These are phyloP conservation scores for Rhypophila decipiens DNA, from an alignment of 495 filamentous ascomycete genomes.

Conservation along the genomic window DNA sequence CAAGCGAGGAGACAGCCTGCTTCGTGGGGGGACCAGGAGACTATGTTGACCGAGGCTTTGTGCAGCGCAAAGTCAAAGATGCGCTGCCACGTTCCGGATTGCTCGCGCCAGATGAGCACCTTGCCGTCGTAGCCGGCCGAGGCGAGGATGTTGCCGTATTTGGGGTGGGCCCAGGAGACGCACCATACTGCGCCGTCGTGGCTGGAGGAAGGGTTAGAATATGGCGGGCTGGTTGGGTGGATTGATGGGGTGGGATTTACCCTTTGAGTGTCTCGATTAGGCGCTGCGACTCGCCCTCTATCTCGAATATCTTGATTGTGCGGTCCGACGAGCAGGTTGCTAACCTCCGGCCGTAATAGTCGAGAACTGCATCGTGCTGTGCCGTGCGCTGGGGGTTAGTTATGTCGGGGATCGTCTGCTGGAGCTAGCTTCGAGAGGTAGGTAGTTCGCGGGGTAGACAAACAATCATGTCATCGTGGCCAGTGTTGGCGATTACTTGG, in stretches of 20 bases:
- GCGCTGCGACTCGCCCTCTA: constrained; percentile 88
- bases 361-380: constrained; percentile 74
- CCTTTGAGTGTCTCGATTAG: constrained; percentile 91
- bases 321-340: constrained; percentile 97
- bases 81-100: constrained; percentile 63
- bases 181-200: constrained; percentile 96
- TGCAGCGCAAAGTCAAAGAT: constrained; percentile 88
- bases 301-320: constrained; percentile 98
- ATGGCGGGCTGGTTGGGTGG: neutral
- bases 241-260: constrained; percentile 42
- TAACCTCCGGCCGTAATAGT: constrained; percentile 95
- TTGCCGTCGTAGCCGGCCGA: constrained; percentile 93
- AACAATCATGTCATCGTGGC: constrained; percentile 99
- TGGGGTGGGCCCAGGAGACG: constrained; percentile 96
- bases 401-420: neutral
- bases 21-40: constrained; percentile 96
- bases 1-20: constrained; percentile 89
- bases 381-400: neutral
- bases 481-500: constrained; percentile 32
- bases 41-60: constrained; percentile 91
- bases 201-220: constrained; percentile 35
- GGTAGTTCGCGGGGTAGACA: constrained; percentile 28
- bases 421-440: neutral
- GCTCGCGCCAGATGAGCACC: constrained; percentile 97
- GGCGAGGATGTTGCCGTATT: constrained; percentile 96